Conservation (phyloP, 1,284 basidiomycete species). For the Apiotrichum mycotoxinovorans region DNA sequence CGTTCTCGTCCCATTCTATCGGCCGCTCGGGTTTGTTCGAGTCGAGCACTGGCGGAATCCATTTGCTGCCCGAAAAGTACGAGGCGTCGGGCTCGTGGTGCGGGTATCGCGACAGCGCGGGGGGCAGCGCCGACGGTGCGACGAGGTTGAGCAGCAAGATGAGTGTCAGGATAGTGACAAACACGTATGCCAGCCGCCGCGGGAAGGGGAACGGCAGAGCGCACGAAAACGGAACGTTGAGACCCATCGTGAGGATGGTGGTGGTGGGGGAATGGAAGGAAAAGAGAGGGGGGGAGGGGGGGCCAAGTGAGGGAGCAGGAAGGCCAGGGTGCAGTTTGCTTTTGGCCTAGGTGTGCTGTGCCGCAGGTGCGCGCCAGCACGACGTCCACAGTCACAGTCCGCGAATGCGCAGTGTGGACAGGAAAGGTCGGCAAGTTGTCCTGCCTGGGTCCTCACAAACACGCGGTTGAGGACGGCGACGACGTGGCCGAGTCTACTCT, state of each 20-base stretch:
- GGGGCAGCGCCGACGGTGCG: constrained; percentile 35
- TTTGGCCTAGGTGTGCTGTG: too few relatives aligned
- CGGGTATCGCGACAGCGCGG: constrained; percentile 31
- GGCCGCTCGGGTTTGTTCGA: constrained; percentile 31
- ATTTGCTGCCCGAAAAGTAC: constrained; percentile 39
- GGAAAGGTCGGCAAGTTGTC: too few relatives aligned
- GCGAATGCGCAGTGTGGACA: too few relatives aligned
- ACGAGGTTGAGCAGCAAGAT: constrained; percentile 42
- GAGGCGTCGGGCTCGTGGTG: constrained; percentile 41
- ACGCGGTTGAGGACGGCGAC: too few relatives aligned
- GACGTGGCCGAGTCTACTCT: too few relatives aligned
- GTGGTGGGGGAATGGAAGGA: neutral
- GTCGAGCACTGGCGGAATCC: constrained; percentile 42
- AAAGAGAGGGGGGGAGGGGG: neutral
- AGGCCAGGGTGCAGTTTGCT: too few relatives aligned
- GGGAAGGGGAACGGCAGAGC: constrained; percentile 32
- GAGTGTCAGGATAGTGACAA: constrained; percentile 26
- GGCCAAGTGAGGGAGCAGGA: neutral
- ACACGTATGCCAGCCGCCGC: constrained; percentile 15
- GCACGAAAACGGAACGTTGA: constrained; percentile 3
- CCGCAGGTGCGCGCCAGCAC: too few relatives aligned
- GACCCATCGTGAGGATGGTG: neutral
- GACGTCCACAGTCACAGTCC: too few relatives aligned
- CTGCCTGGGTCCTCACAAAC: too few relatives aligned
- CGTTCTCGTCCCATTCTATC: constrained; percentile 46